A percentile compares a stretch with the other conserved stretches of the same genome.
Conservation (phyloP, 768 basidiomycete genomes). For the Auriscalpium orientale region DNA sequence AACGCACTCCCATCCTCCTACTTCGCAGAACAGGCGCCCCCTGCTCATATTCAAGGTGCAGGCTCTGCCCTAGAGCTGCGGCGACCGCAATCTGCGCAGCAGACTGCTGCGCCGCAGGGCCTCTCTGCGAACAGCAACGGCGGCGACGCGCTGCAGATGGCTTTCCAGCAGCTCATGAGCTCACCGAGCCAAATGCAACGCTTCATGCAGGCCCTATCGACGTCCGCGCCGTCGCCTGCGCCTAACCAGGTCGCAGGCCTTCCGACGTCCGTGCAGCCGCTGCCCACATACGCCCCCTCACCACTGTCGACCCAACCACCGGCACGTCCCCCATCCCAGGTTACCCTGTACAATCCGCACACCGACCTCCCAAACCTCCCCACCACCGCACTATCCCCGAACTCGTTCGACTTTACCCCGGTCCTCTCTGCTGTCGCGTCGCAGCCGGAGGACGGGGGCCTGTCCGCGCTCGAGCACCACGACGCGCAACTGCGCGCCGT, state of each 20-base stretch:
- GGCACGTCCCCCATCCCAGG: background rate
- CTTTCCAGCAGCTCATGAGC: constrained; percentile 18
- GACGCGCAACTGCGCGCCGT: constrained; percentile 51
- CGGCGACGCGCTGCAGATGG: constrained; percentile 13
- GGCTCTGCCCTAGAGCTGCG: constrained; percentile 13
- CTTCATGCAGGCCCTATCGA: constrained; percentile 18
- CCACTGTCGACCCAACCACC: background rate
- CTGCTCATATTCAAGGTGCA: background rate
- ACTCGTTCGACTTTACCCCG: background rate
- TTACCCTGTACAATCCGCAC: background rate
- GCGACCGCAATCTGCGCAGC: constrained; percentile 3
- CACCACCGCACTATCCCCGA: background rate
- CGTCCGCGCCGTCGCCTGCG: background rate
- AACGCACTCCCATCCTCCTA: background rate
- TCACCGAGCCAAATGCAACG: constrained; percentile 22
- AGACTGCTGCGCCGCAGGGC: background rate
- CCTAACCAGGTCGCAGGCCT: background rate
- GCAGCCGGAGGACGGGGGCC: constrained; percentile 22
- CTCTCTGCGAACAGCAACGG: background rate
- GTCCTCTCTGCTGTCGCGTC: constrained; percentile 19
- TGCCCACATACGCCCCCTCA: background rate
- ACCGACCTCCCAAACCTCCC: background rate
- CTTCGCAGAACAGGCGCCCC: background rate
- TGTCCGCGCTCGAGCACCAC: constrained; percentile 27
- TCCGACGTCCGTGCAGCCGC: background rate